Base-by-base conservation (phyloP, 768 basidiomycete genomes). In the Lepiota subincarnata region DNA sequence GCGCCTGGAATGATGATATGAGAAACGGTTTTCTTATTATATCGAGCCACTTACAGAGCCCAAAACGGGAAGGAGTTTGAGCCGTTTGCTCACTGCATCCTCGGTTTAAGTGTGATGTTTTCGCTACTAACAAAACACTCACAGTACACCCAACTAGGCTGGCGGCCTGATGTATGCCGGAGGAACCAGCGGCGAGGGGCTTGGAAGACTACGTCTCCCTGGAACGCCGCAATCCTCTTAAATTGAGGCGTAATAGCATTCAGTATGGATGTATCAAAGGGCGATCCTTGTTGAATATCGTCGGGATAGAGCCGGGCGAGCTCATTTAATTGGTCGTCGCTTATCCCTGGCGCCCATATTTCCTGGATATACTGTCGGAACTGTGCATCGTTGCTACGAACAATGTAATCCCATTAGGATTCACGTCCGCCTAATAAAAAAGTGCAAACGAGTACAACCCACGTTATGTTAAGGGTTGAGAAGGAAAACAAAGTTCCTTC, bases 401-500 rank as follows among this genome's bases (percentile, higher is more conserved):
- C n/a, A n/a, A n/a, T n/a, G n/a, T n/a, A n/a, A n/a, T n/a, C n/a
- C n/a, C n/a, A n/a, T n/a, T n/a, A n/a, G n/a, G n/a, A n/a, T n/a
- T n/a, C n/a, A n/a, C n/a, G n/a, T n/a, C n/a, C n/a, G n/a, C n/a
- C n/a, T n/a, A n/a, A n/a, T n/a, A n/a, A n/a, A n/a, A n/a, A n/a
- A n/a, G n/a, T n/a, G n/a, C n/a, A n/a, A n/a, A 16, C 10, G 18
- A 8, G 13, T 10, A 2, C 24, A 0, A 55, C 73, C 45, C 57
- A 77, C 78, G 78, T 80, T 48, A 79, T 55, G 48, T 82, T 80
- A 38, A 75, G 53, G 1, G 70, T 77, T 2, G 77, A 70, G 7
- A 82, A 59, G 2, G 79, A 73, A 59, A 81, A 81, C 0, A 80
- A 12, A 0, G 82, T 81, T 3, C 82, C 84, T 62, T 84, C 84